phyloP scores from a whole-genome alignment of 148 eudicot genomes.

The Rhododendron ferrugineum region DNA sequence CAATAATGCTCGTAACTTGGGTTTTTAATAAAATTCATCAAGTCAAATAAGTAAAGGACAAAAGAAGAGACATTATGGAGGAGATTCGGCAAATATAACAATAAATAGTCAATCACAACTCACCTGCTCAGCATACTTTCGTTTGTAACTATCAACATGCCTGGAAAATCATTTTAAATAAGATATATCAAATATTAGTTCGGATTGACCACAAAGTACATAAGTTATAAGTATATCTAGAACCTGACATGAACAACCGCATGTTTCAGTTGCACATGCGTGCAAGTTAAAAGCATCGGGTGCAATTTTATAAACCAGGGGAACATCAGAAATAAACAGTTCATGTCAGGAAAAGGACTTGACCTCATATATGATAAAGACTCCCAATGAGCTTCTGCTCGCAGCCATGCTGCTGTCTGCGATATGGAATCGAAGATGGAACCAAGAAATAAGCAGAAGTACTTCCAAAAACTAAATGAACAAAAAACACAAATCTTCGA shows the following conservation, averaged over 20 bases:
- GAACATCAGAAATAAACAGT: neutral
- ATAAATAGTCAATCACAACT: slow-evolving; percentile 10
- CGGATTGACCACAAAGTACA: slow-evolving; percentile 2
- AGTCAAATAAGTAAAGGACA: neutral
- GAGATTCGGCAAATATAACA: neutral
- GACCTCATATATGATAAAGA: slow-evolving; percentile 58
- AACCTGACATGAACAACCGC: neutral
- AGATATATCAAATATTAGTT: neutral
- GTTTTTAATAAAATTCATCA: neutral
- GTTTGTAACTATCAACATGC: slow-evolving; percentile 58
- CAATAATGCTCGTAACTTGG: neutral
- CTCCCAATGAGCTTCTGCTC: slow-evolving; percentile 90
- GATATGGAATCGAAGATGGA: slow-evolving; percentile 19
- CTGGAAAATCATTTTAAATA: slow-evolving; percentile 31
- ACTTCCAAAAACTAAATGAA: slow-evolving; percentile 8
- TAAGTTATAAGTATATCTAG: neutral
- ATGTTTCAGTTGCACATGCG: neutral
- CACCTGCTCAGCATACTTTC: slow-evolving; percentile 82
- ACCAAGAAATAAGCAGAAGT: slow-evolving; percentile 17
- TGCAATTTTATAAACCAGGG: neutral
- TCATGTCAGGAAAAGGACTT: slow-evolving; percentile 9
- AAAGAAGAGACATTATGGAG: neutral
- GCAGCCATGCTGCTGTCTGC: slow-evolving; percentile 86
- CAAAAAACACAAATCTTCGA: neutral
- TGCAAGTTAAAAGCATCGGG: neutral